Percentiles rank a stretch among this genome's conserved stretches.
phyloP scores from a whole-genome alignment of 306 rosid species.

The Mimosa bimucronata region DNA sequence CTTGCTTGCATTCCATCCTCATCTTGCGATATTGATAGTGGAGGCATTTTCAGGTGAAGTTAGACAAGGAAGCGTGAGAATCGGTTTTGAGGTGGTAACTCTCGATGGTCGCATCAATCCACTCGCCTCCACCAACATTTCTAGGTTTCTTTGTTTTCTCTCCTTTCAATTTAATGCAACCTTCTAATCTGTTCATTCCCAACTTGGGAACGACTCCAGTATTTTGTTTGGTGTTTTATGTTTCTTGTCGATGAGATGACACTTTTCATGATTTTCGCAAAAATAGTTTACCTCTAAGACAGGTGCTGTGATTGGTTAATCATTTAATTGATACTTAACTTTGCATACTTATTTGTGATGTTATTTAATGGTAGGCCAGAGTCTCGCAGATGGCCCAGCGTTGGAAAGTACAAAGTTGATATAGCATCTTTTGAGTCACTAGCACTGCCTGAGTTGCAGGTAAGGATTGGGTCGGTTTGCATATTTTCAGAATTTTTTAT shows the following conservation, averaged over 20 bases:
- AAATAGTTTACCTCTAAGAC: neutral
- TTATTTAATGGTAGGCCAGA: constrained; percentile 58
- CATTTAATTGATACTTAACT: neutral
- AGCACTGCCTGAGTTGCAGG: constrained; percentile 85
- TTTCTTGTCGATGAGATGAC: constrained; percentile 10
- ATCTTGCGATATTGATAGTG: neutral
- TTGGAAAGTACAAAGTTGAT: constrained; percentile 81
- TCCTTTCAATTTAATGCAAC: neutral
- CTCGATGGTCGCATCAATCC: constrained; percentile 73
- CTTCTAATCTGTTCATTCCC: neutral
- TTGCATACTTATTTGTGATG: constrained; percentile 27
- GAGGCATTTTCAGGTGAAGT: constrained; percentile 65
- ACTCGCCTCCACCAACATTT: constrained; percentile 62
- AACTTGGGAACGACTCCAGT: neutral
- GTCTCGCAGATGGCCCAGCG: constrained; percentile 78
- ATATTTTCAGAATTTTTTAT: no score
- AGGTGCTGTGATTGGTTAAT: neutral
- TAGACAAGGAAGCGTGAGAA: constrained; percentile 58
- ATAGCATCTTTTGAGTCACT: constrained; percentile 75
- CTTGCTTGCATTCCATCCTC: neutral
- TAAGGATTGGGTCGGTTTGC: constrained; percentile 55
- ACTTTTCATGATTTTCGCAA: constrained; percentile 10
- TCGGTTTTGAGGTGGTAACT: constrained; percentile 81
- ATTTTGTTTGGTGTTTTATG: constrained; percentile 17
- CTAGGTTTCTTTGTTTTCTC: constrained; percentile 46